Percentiles rank a stretch among this genome's conserved stretches.
These are phyloP conservation scores for Tricholoma hemisulphureum DNA, from an alignment of 768 basidiomycete genomes.

Conservation along the genomic window DNA sequence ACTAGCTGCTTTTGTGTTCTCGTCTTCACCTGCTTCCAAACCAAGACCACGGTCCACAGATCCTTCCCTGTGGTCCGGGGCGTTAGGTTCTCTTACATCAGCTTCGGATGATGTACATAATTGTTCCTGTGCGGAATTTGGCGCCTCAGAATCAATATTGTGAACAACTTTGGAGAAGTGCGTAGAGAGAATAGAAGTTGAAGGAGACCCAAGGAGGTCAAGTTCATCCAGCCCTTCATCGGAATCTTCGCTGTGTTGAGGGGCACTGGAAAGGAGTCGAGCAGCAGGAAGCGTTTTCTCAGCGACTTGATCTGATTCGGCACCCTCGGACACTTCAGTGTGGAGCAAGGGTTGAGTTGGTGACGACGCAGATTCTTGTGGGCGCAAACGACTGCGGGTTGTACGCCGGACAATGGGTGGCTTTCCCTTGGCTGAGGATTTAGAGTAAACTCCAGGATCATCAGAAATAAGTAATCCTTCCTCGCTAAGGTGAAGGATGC, in stretches of 20 bases:
- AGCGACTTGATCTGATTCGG: not conserved
- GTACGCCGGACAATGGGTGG: not conserved
- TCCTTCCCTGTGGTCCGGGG: not conserved
- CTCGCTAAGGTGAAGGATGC: slow-evolving; percentile 37
- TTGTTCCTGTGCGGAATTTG: not conserved
- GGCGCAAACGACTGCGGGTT: slow-evolving; percentile 3
- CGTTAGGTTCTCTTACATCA: not conserved
- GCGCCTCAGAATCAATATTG: not conserved
- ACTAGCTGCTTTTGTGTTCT: not conserved
- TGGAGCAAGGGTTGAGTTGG: not conserved
- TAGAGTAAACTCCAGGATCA: not conserved
- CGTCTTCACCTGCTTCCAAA: not conserved
- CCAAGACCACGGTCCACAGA: not conserved
- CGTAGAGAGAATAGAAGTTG: slow-evolving; percentile 6
- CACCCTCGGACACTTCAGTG: not conserved
- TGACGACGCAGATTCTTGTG: slow-evolving; percentile 11
- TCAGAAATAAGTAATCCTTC: slow-evolving; percentile 17
- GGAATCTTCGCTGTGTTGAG: slow-evolving; percentile 10
- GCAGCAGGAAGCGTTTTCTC: not conserved
- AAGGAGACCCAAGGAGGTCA: slow-evolving; percentile 36
- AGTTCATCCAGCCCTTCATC: slow-evolving; percentile 41
- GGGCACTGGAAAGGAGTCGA: not conserved
- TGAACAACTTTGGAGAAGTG: not conserved
- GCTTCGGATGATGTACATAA: not conserved
- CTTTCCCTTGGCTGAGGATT: not conserved